phyloP scores from a whole-genome alignment of 768 basidiomycete genomes.

The Trametes meyenii region DNA sequence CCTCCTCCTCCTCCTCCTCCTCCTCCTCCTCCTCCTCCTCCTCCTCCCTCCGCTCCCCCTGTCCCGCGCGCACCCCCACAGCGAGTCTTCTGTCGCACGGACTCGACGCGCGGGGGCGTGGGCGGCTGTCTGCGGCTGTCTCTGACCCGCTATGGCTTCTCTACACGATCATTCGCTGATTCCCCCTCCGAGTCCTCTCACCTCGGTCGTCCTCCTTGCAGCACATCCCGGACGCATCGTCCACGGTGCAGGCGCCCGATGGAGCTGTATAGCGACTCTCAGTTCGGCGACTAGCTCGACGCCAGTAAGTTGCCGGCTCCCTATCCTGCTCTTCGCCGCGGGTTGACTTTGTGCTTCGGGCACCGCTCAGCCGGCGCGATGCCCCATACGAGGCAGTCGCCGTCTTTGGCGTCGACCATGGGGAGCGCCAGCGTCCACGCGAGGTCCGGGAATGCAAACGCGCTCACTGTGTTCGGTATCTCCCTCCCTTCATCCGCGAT shows the following conservation, averaged over 20 bases:
- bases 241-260: neutral
- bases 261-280: neutral
- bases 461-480: no score
- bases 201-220: neutral
- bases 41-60: neutral
- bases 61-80: no score
- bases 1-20: neutral
- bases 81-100: neutral
- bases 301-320: no score
- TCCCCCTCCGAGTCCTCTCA: neutral
- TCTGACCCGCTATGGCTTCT: neutral
- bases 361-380: no score
- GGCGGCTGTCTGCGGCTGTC: neutral
- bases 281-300: constrained; percentile 1
- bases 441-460: no score
- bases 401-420: no score
- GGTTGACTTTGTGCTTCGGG: no score
- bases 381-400: no score
- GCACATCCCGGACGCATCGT: no score
- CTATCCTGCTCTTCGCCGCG: no score
- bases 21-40: neutral
- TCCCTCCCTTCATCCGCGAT: no score
- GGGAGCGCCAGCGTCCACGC: no score
- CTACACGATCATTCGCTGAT: constrained; percentile 1
- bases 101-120: neutral